phyloP scores from a whole-genome alignment of 140 eudicot genomes.

The Artemisia princeps region DNA sequence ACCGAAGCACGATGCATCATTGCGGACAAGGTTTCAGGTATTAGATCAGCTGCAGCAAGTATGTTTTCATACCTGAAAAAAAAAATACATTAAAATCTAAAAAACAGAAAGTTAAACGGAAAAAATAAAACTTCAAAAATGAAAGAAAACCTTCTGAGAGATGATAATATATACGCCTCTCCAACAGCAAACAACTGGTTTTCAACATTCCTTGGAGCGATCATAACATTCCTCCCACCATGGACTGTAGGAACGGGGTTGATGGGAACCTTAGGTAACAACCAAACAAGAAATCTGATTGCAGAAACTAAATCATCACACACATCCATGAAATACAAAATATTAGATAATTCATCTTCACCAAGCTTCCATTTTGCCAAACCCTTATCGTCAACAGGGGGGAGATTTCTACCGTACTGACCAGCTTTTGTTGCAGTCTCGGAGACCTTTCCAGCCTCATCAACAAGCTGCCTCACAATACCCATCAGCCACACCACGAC shows the following conservation, averaged over 20 bases:
- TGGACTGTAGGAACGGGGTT: conserved; percentile 44
- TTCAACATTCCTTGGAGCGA: conserved; percentile 59
- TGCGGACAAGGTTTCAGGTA: conserved; percentile 79
- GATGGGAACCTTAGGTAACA: conserved; percentile 63
- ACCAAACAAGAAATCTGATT: conserved; percentile 67
- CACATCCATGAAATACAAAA: conserved; percentile 69
- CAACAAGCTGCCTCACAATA: conserved; percentile 63
- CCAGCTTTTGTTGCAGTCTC: conserved; percentile 46
- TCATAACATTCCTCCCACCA: conserved; percentile 61
- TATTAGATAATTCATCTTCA: conserved; percentile 72
- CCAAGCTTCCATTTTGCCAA: conserved; percentile 74
- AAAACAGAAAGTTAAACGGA: background rate
- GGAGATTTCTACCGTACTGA: conserved; percentile 36
- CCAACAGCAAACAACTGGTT: conserved; percentile 59
- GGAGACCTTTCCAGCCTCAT: conserved; percentile 58
- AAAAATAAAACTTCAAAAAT: conserved; percentile 1
- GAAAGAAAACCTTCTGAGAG: conserved; percentile 60
- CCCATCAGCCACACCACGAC: conserved; percentile 63
- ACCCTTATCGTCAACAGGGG: conserved; percentile 57
- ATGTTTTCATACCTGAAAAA: conserved; percentile 79
- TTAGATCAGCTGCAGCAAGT: conserved; percentile 74
- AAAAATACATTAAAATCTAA: conserved; percentile 2
- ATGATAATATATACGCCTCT: conserved; percentile 69
- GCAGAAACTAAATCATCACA: conserved; percentile 67
- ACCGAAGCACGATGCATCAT: conserved; percentile 61